Evolutionary conservation across 495 filamentous ascomycete genomes (phyloP), one percentile per base, ranked within the genome.

Genomic region (Hypoxylon lenormandii): DNA sequence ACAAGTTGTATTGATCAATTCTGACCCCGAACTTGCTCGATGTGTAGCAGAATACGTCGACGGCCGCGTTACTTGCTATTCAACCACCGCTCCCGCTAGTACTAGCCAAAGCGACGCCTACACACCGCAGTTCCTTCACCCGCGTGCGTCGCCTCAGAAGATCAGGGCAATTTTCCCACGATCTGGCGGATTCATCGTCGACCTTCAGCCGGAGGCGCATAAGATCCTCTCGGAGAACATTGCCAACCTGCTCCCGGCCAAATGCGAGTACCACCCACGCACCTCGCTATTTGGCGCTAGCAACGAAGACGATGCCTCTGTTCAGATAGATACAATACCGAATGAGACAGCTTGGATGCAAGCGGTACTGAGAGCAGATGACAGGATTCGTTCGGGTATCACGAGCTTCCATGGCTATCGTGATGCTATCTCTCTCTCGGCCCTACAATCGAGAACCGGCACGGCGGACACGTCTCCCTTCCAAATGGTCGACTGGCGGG

Each of bases 401-500:
- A 13, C 42, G 4, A 8, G 40, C 26, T 12, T 12, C 5, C 36
- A 47, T 21, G 10, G 22, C 3, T 8, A 42, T 68, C 8, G 42
- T 68, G 42, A 30, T 33, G 26, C 48, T 3, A 2, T 65, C 19
- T 65, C 76, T 5, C 64, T 80, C 0, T 53, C 74, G 0, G 50
- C 68, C 0, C 56, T 82, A 0, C 67, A 77, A 4, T 49, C 70
- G 0, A 18, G 19, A 8, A 36, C 33, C 13, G n/a, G 47, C 0
- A 4, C 37, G 0, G 6, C 49, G 1, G 16, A 19, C 16, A 13
- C 45, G 0, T 38, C 48, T 1, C 56, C 58, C 0, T 81, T 82
- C 40, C 63, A 64, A 22, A 43, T 79, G 3, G 19, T 83, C 26
- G 73, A 82, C 69, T 83, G 81, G 81, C 72, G 72, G 51, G 75